phyloP scores from a whole-genome alignment of 192 early-diverging fungal species.

The Coemansia guatemalensis region DNA sequence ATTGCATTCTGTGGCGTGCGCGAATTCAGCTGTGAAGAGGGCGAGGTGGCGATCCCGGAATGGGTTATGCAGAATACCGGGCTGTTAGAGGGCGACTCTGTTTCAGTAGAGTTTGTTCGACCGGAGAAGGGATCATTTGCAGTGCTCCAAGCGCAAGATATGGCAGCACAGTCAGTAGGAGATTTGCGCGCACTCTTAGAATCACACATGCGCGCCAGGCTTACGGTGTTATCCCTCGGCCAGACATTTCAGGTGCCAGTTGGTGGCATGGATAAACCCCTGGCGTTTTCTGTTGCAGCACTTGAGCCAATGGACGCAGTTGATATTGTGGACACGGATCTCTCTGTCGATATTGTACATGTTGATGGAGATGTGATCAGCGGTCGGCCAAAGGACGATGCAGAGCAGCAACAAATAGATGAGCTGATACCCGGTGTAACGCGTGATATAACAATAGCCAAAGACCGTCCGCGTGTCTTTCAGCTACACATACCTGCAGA shows the following conservation, averaged over 20 bases:
- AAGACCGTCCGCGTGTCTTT: constrained; percentile 1
- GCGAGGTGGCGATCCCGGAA: constrained; percentile 45
- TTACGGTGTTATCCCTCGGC: constrained; percentile 68
- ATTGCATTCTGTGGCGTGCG: constrained; percentile 60
- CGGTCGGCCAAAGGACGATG: background rate
- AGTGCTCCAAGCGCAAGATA: constrained; percentile 57
- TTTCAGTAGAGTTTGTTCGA: constrained; percentile 57
- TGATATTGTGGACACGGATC: constrained; percentile 74
- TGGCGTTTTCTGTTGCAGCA: constrained; percentile 62
- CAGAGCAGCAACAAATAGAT: constrained; percentile 14
- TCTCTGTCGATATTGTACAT: constrained; percentile 76
- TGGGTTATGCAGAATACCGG: constrained; percentile 57
- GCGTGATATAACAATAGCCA: background rate
- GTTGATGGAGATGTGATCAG: constrained; percentile 7
- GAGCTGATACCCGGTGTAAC: constrained; percentile 12
- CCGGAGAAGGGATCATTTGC: constrained; percentile 69
- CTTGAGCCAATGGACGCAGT: constrained; percentile 68
- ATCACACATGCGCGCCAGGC: constrained; percentile 61
- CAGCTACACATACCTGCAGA: constrained; percentile 18
- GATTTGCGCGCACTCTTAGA: constrained; percentile 64
- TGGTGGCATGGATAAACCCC: constrained; percentile 38
- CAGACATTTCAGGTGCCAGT: constrained; percentile 62
- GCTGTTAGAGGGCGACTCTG: constrained; percentile 44
- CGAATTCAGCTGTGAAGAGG: constrained; percentile 67
- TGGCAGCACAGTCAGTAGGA: constrained; percentile 2